These are phyloP conservation scores for Didymella pinodella DNA, from an alignment of 2,329 filamentous ascomycete species.

Conservation along the genomic window DNA sequence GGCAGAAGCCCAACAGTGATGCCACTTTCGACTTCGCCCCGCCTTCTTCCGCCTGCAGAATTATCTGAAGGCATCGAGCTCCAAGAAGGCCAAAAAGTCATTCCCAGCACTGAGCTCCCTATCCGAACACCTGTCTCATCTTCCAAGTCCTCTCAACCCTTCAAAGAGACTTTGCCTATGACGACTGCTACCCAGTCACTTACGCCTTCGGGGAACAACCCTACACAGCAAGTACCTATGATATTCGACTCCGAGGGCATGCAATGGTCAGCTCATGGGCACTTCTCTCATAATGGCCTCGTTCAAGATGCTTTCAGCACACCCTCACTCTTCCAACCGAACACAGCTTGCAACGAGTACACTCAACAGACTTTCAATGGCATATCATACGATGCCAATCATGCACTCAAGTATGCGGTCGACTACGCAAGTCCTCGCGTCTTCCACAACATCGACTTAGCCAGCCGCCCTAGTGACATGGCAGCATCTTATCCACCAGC, in stretches of 20 bases:
- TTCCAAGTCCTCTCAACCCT: slow-evolving; percentile 22
- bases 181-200: slow-evolving; percentile 25
- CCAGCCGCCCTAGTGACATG: slow-evolving; percentile 24
- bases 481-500: slow-evolving; percentile 42
- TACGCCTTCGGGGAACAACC: slow-evolving; percentile 13
- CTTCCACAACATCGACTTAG: slow-evolving; percentile 28
- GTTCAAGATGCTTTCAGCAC: slow-evolving; percentile 26
- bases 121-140: slow-evolving; percentile 27
- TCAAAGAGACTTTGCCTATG: slow-evolving; percentile 24
- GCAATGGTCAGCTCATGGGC: slow-evolving; percentile 35
- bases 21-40: slow-evolving; percentile 43
- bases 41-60: slow-evolving; percentile 32
- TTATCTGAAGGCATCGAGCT: slow-evolving; percentile 28
- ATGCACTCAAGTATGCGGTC: slow-evolving; percentile 30
- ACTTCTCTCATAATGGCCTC: slow-evolving; percentile 22
- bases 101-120: slow-evolving; percentile 29
- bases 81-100: slow-evolving; percentile 27
- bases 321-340: slow-evolving; percentile 20
- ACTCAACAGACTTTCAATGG: slow-evolving; percentile 29
- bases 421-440: slow-evolving; percentile 35
- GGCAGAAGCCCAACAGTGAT: slow-evolving; percentile 40
- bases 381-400: slow-evolving; percentile 34
- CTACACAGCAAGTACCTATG: slow-evolving; percentile 22
- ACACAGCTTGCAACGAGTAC: slow-evolving; percentile 23
- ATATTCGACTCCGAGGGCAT: slow-evolving; percentile 25